Evolutionary conservation across 2,329 filamentous ascomycete genomes (phyloP).

Genomic region (Botrytis pseudocinerea): DNA sequence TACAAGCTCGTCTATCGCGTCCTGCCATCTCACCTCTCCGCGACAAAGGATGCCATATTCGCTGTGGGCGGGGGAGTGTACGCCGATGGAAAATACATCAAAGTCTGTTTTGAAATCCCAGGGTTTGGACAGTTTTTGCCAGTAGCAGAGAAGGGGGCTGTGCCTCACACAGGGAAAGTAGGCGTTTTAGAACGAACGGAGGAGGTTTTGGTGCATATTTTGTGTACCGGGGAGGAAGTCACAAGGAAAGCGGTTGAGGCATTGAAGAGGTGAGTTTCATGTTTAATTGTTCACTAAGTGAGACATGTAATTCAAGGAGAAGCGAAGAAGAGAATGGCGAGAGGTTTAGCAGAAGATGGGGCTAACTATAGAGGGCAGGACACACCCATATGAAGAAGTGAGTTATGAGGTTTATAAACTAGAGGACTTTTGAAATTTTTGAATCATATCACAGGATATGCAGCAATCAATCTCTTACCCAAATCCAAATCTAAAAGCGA

Average conservation of each 20-base stretch:
- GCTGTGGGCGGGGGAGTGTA: slow-evolving; percentile 57
- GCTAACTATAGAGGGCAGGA: slow-evolving; percentile 28
- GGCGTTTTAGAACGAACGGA: slow-evolving; percentile 58
- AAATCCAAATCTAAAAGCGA: not conserved
- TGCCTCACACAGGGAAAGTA: slow-evolving; percentile 60
- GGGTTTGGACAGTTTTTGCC: slow-evolving; percentile 68
- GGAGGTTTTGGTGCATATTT: slow-evolving; percentile 62
- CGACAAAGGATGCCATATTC: slow-evolving; percentile 57
- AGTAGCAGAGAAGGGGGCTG: slow-evolving; percentile 53
- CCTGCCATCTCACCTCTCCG: slow-evolving; percentile 46
- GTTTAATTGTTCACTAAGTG: not conserved
- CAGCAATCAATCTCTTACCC: not conserved
- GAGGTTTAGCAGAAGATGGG: not conserved
- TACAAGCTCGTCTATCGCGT: slow-evolving; percentile 53
- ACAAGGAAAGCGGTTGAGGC: slow-evolving; percentile 58
- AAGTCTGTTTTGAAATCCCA: slow-evolving; percentile 51
- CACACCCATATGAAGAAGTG: slow-evolving; percentile 54
- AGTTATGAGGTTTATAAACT: slow-evolving; percentile 26
- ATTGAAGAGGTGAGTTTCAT: slow-evolving; percentile 58
- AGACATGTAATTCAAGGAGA: not conserved
- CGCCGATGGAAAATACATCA: slow-evolving; percentile 53
- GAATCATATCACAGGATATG: not conserved
- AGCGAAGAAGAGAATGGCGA: not conserved
- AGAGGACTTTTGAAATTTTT: not conserved
- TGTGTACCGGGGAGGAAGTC: slow-evolving; percentile 60